Percentiles rank a stretch among this genome's conserved stretches.
These are phyloP conservation scores for Emergomyces pasteurianus DNA, from an alignment of 2,329 filamentous ascomycete genomes.

Conservation along the genomic window DNA sequence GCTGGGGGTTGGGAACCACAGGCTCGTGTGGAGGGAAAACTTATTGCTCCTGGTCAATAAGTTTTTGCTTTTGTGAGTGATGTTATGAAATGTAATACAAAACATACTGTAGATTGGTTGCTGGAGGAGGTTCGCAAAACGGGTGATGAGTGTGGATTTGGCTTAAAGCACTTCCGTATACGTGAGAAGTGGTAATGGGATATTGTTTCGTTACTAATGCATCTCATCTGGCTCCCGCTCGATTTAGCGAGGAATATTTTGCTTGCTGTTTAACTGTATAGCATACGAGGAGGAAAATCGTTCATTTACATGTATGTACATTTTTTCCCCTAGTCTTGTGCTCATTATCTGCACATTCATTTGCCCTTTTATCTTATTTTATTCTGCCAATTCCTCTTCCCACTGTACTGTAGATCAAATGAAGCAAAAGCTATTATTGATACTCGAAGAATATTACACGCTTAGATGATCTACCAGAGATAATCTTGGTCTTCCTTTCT, in stretches of 20 bases:
- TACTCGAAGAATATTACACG: background rate
- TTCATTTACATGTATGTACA: no score
- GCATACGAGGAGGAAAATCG: background rate
- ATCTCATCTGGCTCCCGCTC: background rate
- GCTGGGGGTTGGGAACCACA: constrained; percentile 82
- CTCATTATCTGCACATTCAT: background rate
- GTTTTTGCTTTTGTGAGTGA: background rate
- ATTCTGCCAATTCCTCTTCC: background rate
- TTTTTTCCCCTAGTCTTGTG: background rate
- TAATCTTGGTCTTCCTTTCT: background rate
- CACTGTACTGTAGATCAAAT: background rate
- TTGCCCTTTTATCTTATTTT: background rate
- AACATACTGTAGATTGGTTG: background rate
- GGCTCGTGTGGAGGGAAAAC: constrained; percentile 62
- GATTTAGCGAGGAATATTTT: no score
- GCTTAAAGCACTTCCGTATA: background rate
- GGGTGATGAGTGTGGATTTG: background rate
- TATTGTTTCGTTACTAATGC: background rate
- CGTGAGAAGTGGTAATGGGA: background rate
- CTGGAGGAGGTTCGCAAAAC: background rate
- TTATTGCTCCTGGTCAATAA: constrained; percentile 85
- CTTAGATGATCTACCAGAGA: no score
- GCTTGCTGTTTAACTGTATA: background rate
- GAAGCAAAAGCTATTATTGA: background rate
- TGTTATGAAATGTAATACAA: background rate